Percentiles rank a stretch among this genome's conserved stretches.
phyloP scores from a whole-genome alignment of 2,329 filamentous ascomycete species.

The Talaromyces sp. region DNA sequence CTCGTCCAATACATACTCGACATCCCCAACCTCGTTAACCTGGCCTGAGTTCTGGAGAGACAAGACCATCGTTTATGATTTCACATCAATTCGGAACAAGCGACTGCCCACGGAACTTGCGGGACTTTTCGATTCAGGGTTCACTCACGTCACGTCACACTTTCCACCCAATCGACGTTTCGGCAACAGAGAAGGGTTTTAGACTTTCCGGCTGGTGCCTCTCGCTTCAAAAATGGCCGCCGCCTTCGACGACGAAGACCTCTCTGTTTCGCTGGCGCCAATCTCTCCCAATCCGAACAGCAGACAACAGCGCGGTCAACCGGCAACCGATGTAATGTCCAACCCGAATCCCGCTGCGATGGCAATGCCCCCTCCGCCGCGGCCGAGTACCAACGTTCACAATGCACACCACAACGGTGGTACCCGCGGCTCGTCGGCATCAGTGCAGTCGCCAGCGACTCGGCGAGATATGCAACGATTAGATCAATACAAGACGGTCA shows the following conservation, averaged over 20 bases:
- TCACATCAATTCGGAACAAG: neutral
- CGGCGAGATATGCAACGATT: slow-evolving; percentile 71
- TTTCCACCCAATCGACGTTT: neutral
- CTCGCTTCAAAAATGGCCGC: slow-evolving; percentile 31
- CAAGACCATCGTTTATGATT: neutral
- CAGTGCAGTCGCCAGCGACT: slow-evolving; percentile 45
- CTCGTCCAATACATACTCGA: slow-evolving; percentile 15
- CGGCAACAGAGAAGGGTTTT: neutral
- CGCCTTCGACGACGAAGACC: slow-evolving; percentile 73
- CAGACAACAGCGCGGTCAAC: slow-evolving; percentile 24
- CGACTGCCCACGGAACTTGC: slow-evolving; percentile 1
- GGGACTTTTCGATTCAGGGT: neutral
- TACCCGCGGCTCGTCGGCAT: slow-evolving; percentile 21
- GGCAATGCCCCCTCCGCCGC: slow-evolving; percentile 37
- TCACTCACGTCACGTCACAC: neutral
- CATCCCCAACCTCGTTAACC: slow-evolving; percentile 12
- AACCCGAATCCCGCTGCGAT: slow-evolving; percentile 33
- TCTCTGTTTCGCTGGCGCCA: slow-evolving; percentile 65
- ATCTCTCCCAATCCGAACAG: slow-evolving; percentile 29
- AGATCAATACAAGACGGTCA: slow-evolving; percentile 85
- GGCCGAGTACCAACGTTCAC: slow-evolving; percentile 25
- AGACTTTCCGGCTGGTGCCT: slow-evolving; percentile 3
- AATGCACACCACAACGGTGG: slow-evolving; percentile 8
- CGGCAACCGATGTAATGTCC: slow-evolving; percentile 24
- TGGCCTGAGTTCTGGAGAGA: neutral